A percentile compares a stretch with the other conserved stretches of the same genome.
phyloP scores from a whole-genome alignment of 352 stramenopile species.

The Pythium rishiriense region DNA sequence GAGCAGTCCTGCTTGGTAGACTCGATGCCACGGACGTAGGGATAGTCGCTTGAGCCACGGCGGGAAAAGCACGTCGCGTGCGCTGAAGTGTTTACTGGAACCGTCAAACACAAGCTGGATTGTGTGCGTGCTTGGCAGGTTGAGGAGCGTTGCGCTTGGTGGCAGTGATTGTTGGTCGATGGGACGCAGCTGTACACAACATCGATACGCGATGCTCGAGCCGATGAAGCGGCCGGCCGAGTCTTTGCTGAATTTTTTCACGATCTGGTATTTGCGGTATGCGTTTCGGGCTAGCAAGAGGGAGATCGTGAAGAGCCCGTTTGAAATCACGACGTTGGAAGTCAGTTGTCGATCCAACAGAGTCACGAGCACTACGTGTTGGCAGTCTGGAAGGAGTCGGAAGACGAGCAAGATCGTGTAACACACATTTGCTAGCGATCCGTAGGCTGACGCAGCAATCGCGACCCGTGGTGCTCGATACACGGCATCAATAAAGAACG shows the following conservation, averaged over 20 bases:
- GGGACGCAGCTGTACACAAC: background rate
- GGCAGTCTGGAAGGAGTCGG: background rate
- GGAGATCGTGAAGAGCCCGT: background rate
- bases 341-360: background rate
- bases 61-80: background rate
- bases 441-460: background rate
- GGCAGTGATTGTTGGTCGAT: too few species aligned
- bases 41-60: background rate
- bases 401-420: background rate
- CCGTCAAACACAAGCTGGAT: constrained; percentile 8
- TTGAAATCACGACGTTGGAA: background rate
- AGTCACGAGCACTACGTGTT: background rate
- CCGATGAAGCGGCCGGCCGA: background rate
- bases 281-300: background rate
- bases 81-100: background rate
- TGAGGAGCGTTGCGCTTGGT: background rate
- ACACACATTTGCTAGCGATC: background rate
- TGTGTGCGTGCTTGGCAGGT: background rate
- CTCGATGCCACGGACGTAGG: background rate
- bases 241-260: background rate
- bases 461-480: constrained; percentile 1
- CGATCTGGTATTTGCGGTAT: constrained; percentile 6
- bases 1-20: background rate
- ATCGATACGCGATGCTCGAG: constrained; percentile 6
- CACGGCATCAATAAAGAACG: constrained; percentile 5